These are phyloP conservation scores for Coemansia nantahalensis DNA, from an alignment of 192 early-diverging fungal species.

Conservation along the genomic window DNA sequence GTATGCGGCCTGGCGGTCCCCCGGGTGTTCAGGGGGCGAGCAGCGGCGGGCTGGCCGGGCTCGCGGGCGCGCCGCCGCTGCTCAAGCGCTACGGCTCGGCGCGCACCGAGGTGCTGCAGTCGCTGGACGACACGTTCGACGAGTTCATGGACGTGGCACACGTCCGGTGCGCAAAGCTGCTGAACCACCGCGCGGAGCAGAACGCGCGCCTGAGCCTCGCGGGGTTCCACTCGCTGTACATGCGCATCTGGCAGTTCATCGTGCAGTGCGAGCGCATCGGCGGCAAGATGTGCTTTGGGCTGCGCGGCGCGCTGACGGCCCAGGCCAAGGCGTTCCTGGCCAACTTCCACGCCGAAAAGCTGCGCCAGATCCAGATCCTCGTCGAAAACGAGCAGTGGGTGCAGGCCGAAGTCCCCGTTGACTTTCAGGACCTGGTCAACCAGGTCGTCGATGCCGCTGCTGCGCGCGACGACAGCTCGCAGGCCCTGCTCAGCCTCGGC, in stretches of 20 bases:
- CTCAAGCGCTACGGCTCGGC: constrained; percentile 20
- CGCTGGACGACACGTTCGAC: constrained; percentile 73
- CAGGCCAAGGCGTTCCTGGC: constrained; percentile 90
- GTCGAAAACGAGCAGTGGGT: constrained; percentile 98
- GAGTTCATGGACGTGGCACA: constrained; percentile 84
- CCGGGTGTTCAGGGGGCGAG: no score
- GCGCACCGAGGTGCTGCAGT: constrained; percentile 55
- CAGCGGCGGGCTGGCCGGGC: background rate
- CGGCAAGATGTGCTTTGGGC: constrained; percentile 84
- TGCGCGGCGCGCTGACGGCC: constrained; percentile 82
- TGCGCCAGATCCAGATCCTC: constrained; percentile 78
- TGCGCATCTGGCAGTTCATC: constrained; percentile 81
- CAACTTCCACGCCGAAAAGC: constrained; percentile 93
- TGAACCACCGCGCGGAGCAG: constrained; percentile 85
- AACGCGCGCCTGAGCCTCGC: constrained; percentile 82
- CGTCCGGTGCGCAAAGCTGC: constrained; percentile 80
- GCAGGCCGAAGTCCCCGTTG: constrained; percentile 87
- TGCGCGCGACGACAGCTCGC: background rate
- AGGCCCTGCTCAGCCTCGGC: constrained; percentile 5
- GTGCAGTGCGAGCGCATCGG: constrained; percentile 71
- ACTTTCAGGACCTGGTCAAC: constrained; percentile 87
- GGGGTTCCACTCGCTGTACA: constrained; percentile 84
- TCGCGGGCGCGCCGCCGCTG: background rate
- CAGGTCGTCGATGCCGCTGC: constrained; percentile 59
- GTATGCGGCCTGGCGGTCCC: no score